phyloP scores from a whole-genome alignment of 164 flowering plant species.

The Buxus sempervirens region DNA sequence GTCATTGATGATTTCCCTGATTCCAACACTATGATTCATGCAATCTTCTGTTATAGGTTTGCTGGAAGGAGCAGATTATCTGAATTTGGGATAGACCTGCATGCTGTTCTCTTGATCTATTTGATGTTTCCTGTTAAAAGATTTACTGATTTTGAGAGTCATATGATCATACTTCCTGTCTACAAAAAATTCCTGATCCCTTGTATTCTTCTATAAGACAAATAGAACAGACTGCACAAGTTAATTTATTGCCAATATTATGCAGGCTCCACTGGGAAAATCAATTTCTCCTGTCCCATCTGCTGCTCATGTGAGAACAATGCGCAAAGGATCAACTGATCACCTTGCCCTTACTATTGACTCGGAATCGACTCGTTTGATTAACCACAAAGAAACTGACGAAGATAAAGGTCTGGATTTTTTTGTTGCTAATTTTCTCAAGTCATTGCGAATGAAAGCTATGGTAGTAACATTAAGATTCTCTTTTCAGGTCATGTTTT shows the following conservation, averaged over 20 bases:
- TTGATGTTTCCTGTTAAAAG: too few species aligned
- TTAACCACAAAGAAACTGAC: conserved; percentile 53
- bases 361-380: conserved; percentile 56
- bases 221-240: neutral
- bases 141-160: too few species aligned
- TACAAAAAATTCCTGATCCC: too few species aligned
- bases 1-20: too few species aligned
- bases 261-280: conserved; percentile 60
- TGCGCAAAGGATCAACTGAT: conserved; percentile 86
- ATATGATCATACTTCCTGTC: too few species aligned
- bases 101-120: too few species aligned
- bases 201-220: neutral
- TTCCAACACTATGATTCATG: too few species aligned
- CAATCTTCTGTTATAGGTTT: too few species aligned
- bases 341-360: conserved; percentile 77
- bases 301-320: conserved; percentile 69
- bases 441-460: neutral
- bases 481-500: conserved; percentile 80
- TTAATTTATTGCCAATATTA: conserved; percentile 13
- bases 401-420: conserved; percentile 77
- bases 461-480: conserved; percentile 1
- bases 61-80: too few species aligned
- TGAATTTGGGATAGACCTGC: too few species aligned
- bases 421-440: neutral
- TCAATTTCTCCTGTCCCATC: conserved; percentile 47